Base-by-base conservation (phyloP, 441 rosid species). In the Pelargonium fulgidum region DNA sequence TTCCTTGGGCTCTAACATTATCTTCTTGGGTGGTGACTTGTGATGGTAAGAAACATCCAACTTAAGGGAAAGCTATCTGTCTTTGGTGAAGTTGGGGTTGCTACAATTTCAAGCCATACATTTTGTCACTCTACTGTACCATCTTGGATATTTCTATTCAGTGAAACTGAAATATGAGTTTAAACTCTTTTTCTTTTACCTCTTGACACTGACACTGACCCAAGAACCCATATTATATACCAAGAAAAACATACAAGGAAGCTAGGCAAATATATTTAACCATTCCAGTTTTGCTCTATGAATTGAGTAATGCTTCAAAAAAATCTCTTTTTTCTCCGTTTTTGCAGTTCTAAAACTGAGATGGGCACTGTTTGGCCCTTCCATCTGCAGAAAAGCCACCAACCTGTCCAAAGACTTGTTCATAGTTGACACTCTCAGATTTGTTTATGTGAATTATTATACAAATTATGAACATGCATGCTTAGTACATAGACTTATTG, bases 1-100 rank as follows among this genome's bases (percentile, higher is more conserved):
- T 59, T 59, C 63, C 63, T 59, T 22, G 22, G 63, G 36, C 63
- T 59, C 63, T 59, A 59, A 59, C 63, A 59, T 59, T 59, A 59
- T 59, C 63, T 59, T 59, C 11, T 59, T 59, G 22, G 63, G 63
- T 20, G 63, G 63, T 59, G 63, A 59, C 63, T 59, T 59, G 63
- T 33, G 63, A 59, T 59, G 63, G 63, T 59, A 22, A 59, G 63
- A 59, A 59, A 59, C 63, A 12, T 59, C 63, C 63, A 59, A 59
- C 63, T 22, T 59, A 22, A 29, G 63, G 36, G 12, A 59, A 59
- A 22, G 63, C n/a, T 4, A 2, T 19, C 22, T 59, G 63, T 59
- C 63, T 59, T 59, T 39, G 42, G 42, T 39, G 42, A 39, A 39
- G 9, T 39, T 39, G 42, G 42, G 42, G 42, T 39, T 59, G 63